Conservation (phyloP, 2,329 filamentous ascomycete species). For the Neonectria neomacrospora region DNA sequence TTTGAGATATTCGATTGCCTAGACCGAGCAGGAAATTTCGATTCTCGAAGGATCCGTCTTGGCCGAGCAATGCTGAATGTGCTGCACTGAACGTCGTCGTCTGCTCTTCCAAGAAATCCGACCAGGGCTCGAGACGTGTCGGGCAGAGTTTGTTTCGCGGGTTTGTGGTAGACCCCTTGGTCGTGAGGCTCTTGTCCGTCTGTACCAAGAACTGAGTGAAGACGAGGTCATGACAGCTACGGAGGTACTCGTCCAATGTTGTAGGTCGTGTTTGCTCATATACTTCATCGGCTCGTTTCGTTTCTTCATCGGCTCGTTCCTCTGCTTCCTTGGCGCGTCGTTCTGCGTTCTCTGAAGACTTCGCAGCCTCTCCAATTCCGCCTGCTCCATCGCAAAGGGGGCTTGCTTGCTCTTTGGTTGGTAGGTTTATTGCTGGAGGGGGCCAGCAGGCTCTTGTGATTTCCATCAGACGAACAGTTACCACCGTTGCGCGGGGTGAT, state of each 20-base stretch:
- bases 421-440: too few species aligned
- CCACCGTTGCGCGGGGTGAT: too few species aligned
- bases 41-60: slow-evolving; percentile 44
- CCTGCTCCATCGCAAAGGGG: too few species aligned
- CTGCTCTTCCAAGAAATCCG: slow-evolving; percentile 45
- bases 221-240: slow-evolving; percentile 42
- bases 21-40: slow-evolving; percentile 36
- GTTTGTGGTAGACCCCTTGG: slow-evolving; percentile 45
- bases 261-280: slow-evolving; percentile 40
- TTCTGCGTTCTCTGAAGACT: too few species aligned
- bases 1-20: slow-evolving; percentile 27
- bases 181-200: slow-evolving; percentile 39
- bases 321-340: too few species aligned
- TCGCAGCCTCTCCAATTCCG: too few species aligned
- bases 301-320: too few species aligned
- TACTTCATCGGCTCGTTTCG: slow-evolving; percentile 16
- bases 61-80: slow-evolving; percentile 33
- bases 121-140: slow-evolving; percentile 43
- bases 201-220: slow-evolving; percentile 43
- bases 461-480: too few species aligned
- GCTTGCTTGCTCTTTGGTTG: too few species aligned
- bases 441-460: too few species aligned
- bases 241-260: slow-evolving; percentile 48
- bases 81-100: slow-evolving; percentile 37
- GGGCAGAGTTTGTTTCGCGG: slow-evolving; percentile 32